Evolutionary conservation across 2,329 filamentous ascomycete species (phyloP).

Genomic region (Ceratocystis colombiana): DNA sequence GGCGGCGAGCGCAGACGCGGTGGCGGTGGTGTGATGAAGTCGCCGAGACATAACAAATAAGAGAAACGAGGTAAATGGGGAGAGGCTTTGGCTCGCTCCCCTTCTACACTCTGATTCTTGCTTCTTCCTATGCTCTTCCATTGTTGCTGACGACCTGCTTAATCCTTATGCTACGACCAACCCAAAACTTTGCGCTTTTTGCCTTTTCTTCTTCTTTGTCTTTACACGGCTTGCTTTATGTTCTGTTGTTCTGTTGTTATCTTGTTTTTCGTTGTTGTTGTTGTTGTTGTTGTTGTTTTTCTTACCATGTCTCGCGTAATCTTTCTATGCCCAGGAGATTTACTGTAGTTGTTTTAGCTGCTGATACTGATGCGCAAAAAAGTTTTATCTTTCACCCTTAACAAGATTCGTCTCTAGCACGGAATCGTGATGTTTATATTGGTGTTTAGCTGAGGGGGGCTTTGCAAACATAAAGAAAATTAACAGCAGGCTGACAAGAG

Average conservation of each 20-base stretch:
- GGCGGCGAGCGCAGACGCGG: slow-evolving; percentile 40
- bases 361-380: slow-evolving; percentile 18
- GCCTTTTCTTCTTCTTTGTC: slow-evolving; percentile 15
- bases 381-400: slow-evolving; percentile 9
- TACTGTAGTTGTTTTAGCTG: neutral
- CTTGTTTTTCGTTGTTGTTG: too few relatives aligned
- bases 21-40: slow-evolving; percentile 37
- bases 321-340: slow-evolving; percentile 20
- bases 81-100: neutral
- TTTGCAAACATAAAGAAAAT: neutral
- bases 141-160: slow-evolving; percentile 15
- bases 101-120: slow-evolving; percentile 1
- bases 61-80: neutral
- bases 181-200: slow-evolving; percentile 9
- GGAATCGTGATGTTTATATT: neutral
- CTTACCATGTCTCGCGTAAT: neutral
- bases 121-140: slow-evolving; percentile 11
- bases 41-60: slow-evolving; percentile 25
- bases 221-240: neutral
- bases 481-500: neutral
- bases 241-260: neutral
- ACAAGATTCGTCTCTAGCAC: neutral
- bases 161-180: slow-evolving; percentile 9
- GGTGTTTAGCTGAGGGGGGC: neutral
- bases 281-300: neutral